Base-by-base conservation (phyloP, 352 stramenopile species). In the Blastocystis sp. region DNA sequence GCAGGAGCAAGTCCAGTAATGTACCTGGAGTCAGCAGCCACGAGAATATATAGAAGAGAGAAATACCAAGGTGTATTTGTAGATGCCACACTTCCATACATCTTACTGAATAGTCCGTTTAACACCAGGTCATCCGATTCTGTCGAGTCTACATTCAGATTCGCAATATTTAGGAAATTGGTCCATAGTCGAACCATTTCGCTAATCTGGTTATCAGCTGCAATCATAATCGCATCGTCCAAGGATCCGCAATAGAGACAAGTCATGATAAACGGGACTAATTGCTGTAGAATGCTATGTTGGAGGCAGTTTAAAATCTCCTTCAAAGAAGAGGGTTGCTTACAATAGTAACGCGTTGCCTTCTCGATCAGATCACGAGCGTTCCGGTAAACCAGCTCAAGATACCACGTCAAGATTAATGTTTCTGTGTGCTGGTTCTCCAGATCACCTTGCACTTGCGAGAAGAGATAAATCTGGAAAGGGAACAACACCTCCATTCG, bases 391-490 rank as follows among this genome's bases (percentile, higher is more conserved):
- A 88, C 50, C 66, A 79, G 43, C n/a, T 88, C 56, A 26, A 88
- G 26, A 45, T 88, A 88, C 20, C 37, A 15, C 18, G 34, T 41
- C 8, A 88, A 29, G 47, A 88, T 88, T 11, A 63, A 47, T 7
- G 77, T 88, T 43, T 88, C 77, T 26, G 66, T 88, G 20, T 61
- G 77, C 11, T 73, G 26, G 55, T 64, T 23, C 53, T 88, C 66
- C 45, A 88, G 43, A 29, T 88, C 77, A 39, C 66, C 77, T 47
- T 88, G 77, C 23, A 88, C 77, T 43, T 88, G 77, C 47, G 62
- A 79, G 61, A 88, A 88, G 29, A 88, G 29, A 45, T 88, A 88
- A 34, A 88, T 88, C 50, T 88, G 77, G 66, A 88, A 88, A 7
- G 77, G 77, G 77, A 88, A 88, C n/a, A 88, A 47, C 39, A 88